Evolutionary conservation across 1,284 basidiomycete genomes (phyloP), one percentile per base, ranked within the genome.

Genomic region (Laetiporus sulphureus): DNA sequence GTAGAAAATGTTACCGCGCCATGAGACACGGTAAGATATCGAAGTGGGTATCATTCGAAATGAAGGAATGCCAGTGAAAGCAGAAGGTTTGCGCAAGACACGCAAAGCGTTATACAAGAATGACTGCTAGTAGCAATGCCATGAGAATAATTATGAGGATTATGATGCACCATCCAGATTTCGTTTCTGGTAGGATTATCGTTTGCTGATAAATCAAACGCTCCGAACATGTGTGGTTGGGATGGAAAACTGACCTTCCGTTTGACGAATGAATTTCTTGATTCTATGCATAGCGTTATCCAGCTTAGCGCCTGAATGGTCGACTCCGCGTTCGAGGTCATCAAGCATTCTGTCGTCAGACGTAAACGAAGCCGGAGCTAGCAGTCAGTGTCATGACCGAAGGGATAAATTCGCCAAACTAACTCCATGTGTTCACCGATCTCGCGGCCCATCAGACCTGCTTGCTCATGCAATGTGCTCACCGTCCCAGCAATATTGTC

Each of bases 341-440:
- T 78, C 83, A 0, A 96, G 70, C 76, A 96, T 79, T 53, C 91
- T 93, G 51, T 11, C 19, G 13, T 8, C 21, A 33, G n/a, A n/a
- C n/a, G n/a, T n/a, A n/a, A n/a, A n/a, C n/a, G n/a, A n/a, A n/a
- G n/a, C 15, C 12, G n/a, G 18, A 8, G 11, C 7, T 6, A 13
- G 31, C 36, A 13, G 22, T 32, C 18, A 40, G 38, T 33, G 23
- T 15, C 10, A 32, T 36, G 33, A 10, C 4, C 18, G 11, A 19
- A 41, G 13, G 16, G 20, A 36, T 25, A 11, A 33, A 23, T 41
- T 49, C 12, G 27, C 25, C 12, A 19, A 18, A 45, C 40, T 63
- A 81, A 93, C 92, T 90, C 88, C 51, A 83, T 87, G 52, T 95
- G 92, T 59, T 93, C 90, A 4, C 61, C 68, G 34, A 95, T 88